Evolutionary conservation across 2,329 filamentous ascomycete genomes (phyloP), one percentile per base, ranked within the genome.

Genomic region (Metarhizium brunneum): DNA sequence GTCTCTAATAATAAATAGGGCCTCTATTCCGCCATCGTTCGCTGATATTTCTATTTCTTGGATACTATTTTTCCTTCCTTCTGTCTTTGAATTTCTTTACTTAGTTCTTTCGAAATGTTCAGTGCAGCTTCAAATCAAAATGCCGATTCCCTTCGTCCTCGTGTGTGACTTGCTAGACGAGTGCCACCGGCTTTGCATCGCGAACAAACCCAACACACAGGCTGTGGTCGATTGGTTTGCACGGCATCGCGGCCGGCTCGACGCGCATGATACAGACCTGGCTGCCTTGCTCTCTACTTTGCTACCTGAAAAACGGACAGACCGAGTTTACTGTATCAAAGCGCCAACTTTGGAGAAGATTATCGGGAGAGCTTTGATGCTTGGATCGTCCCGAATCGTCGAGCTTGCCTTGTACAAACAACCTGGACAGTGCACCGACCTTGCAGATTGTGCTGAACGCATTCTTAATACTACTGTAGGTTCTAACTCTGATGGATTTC

Each of bases 271-370:
- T 32, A 82, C 81, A 1, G 74, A 85, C 63, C 74, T 77, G 1
- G 73, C 81, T 1, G 86, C 88, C 2, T 71, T 96, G 1, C 73
- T 95, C 0, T 92, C 88, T 1, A 85, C 86, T 2, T 70, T 96
- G 0, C 79, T 95, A 0, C 90, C 91, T 0, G 85, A 91, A 59
- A 84, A 80, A 60, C 79, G 90, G 54, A 85, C 83, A 2, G 90
- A 95, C 65, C 81, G 90, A 32, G 87, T 92, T 2, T 95, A 92
- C 66, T 80, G 77, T 42, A 75, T 95, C 1, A 82, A 88, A 64
- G 73, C 81, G 6, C 66, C 72, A 8, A 76, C 73, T 0, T 74
- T 96, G 0, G 81, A 85, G 55, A 82, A 78, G 53, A 80, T 89
- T n/a, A 76, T 96, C 16, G 81, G 78, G 3, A 80, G 84, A 36